phyloP scores from a whole-genome alignment of 345 rosid species.

The Gossypium rotundifolium region DNA sequence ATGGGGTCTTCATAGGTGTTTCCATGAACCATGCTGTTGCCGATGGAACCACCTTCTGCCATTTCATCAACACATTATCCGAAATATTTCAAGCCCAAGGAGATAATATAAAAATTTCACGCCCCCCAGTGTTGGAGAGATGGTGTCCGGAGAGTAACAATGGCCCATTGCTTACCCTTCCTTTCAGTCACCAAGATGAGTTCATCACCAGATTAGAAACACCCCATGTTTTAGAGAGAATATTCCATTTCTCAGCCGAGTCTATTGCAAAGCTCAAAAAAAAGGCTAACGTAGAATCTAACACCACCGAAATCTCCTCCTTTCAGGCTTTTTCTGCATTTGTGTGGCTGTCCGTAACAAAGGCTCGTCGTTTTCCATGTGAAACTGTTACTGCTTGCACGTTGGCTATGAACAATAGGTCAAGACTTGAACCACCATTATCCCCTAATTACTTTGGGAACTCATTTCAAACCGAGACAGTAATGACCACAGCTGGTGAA shows the following conservation, averaged over 20 bases:
- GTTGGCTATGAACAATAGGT: slow-evolving; percentile 42
- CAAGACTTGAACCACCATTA: slow-evolving; percentile 46
- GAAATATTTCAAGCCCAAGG: slow-evolving; percentile 48
- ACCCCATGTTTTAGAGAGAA: slow-evolving; percentile 42
- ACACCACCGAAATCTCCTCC: too few species aligned
- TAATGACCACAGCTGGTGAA: slow-evolving; percentile 41
- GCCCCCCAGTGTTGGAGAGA: slow-evolving; percentile 35
- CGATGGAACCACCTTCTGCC: slow-evolving; percentile 62
- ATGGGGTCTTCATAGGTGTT: slow-evolving; percentile 43
- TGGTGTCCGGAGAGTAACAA: slow-evolving; percentile 49
- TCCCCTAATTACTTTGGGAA: slow-evolving; percentile 57
- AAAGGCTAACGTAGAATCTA: slow-evolving; percentile 31
- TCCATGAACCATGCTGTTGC: slow-evolving; percentile 34
- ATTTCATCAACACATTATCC: slow-evolving; percentile 58
- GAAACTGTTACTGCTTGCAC: slow-evolving; percentile 41
- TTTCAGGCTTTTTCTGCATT: slow-evolving; percentile 42
- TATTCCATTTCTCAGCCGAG: slow-evolving; percentile 55
- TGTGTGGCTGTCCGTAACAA: slow-evolving; percentile 56
- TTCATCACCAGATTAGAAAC: slow-evolving; percentile 40
- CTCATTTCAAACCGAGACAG: slow-evolving; percentile 31
- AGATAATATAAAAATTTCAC: slow-evolving; percentile 21
- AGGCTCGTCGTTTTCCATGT: slow-evolving; percentile 29
- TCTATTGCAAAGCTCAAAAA: slow-evolving; percentile 47
- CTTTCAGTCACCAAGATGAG: slow-evolving; percentile 38
- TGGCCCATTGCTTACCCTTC: slow-evolving; percentile 40